These are phyloP conservation scores for Byssothecium circinans DNA, from an alignment of 2,329 filamentous ascomycete genomes.

Conservation along the genomic window DNA sequence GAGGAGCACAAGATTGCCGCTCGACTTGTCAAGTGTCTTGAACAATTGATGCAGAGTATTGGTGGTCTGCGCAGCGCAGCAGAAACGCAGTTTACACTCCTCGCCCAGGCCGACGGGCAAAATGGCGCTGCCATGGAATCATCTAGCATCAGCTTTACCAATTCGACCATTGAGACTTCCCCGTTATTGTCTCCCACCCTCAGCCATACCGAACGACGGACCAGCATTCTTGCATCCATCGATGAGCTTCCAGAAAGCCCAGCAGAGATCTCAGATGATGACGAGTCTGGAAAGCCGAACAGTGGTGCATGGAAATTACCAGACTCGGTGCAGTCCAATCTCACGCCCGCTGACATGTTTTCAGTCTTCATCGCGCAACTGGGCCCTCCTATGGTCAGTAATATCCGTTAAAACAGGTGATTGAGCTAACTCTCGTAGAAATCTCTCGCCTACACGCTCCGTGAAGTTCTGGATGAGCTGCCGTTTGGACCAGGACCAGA, in stretches of 20 bases:
- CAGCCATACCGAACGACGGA: constrained; percentile 35
- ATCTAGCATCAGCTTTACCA: constrained; percentile 22
- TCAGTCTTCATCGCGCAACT: constrained; percentile 84
- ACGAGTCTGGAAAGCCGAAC: constrained; percentile 17
- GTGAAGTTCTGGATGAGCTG: constrained; percentile 83
- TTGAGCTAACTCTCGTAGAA: constrained; percentile 55
- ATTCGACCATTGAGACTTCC: constrained; percentile 20
- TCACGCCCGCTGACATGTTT: constrained; percentile 80
- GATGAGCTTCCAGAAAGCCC: constrained; percentile 44
- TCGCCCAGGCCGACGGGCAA: constrained; percentile 61
- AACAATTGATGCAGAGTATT: constrained; percentile 82
- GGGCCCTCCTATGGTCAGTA: constrained; percentile 79
- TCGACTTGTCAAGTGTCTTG: constrained; percentile 78
- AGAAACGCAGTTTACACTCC: constrained; percentile 81
- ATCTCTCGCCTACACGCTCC: constrained; percentile 87
- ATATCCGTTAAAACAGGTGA: neutral
- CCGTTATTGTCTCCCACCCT: constrained; percentile 34
- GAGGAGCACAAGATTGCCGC: constrained; percentile 77
- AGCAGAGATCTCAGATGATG: constrained; percentile 37
- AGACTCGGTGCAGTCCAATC: constrained; percentile 30
- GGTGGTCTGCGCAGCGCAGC: constrained; percentile 89
- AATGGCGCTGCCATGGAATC: constrained; percentile 16
- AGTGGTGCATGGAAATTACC: constrained; percentile 24
- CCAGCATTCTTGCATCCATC: constrained; percentile 46
- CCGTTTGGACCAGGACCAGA: constrained; percentile 73